These are phyloP conservation scores for Alternaria metachromatica DNA, from an alignment of 2,329 filamentous ascomycete species.

Conservation along the genomic window DNA sequence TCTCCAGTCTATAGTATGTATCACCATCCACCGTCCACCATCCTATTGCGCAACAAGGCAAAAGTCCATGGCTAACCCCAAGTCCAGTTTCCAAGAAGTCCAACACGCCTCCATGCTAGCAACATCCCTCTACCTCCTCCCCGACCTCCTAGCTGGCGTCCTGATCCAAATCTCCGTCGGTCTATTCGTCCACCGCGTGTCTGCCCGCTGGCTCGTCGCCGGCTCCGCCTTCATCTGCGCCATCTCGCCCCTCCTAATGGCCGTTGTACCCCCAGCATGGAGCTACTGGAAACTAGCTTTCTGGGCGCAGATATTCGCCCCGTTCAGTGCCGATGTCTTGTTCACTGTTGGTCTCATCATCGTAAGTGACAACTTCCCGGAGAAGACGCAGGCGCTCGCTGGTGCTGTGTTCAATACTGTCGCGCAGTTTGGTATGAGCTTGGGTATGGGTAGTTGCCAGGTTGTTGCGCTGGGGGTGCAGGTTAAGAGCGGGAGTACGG, in stretches of 20 bases:
- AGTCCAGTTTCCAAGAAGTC: conserved; percentile 49
- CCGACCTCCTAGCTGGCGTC: conserved; percentile 48
- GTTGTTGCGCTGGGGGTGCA: conserved; percentile 34
- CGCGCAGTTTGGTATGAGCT: conserved; percentile 61
- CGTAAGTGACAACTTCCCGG: conserved; percentile 62
- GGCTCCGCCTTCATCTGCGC: conserved; percentile 53
- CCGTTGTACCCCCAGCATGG: conserved; percentile 56
- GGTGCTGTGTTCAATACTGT: conserved; percentile 68
- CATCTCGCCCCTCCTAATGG: conserved; percentile 62
- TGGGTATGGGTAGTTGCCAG: conserved; percentile 34
- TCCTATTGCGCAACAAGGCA: neutral
- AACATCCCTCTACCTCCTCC: conserved; percentile 53
- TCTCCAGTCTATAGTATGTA: conserved; percentile 54
- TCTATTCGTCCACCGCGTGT: conserved; percentile 53
- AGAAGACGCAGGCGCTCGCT: conserved; percentile 64
- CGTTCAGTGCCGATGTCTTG: conserved; percentile 56
- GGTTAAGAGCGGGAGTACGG: neutral
- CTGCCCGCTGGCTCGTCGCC: conserved; percentile 53
- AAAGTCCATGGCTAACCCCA: neutral
- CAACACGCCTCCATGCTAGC: conserved; percentile 42
- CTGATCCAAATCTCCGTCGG: conserved; percentile 55
- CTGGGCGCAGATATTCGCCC: conserved; percentile 52
- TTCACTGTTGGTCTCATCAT: conserved; percentile 65
- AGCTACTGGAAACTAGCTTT: conserved; percentile 60
- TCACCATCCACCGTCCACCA: neutral